Base-by-base conservation (phyloP, 495 filamentous ascomycete species). In the Penicillium coprophilum region DNA sequence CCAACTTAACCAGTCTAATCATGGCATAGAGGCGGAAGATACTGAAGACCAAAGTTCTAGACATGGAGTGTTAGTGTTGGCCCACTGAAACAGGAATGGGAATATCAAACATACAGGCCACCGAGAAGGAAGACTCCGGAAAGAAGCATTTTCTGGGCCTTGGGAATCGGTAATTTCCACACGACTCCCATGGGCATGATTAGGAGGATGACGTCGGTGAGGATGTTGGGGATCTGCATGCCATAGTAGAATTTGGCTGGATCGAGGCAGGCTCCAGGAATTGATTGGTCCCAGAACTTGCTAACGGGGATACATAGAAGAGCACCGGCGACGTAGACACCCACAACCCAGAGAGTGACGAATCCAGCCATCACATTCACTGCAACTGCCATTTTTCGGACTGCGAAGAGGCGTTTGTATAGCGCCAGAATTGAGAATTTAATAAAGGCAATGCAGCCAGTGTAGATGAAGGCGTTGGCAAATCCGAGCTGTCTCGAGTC, bases 161-260 rank as follows among this genome's bases (percentile, higher is more conserved):
- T 64, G 3, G 69, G 51, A 39, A 79, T 68, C 3, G 75, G 71
- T 11, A 79, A 59, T 6, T 60, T 62, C 62, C 70, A 70, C 6
- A 82, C 67, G 2, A 75, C 71, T 1, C 75, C 73, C 12, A 84
- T 62, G 0, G 83, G 82, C 36, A 84, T 72, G 0, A 77, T 28
- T 13, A 80, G 63, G 23, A 80, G 67, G 15, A 66, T 62, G 4
- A 70, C 49, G 51, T 78, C 77, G 3, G 70, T 62, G 17, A 76
- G 27, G 20, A 79, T 75, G 38, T 79, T 79, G 1, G 73, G 70
- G 9, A 76, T 62, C 24, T 72, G 65, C 21, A 64, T 64, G 13
- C 65, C 73, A 12, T 78, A 67, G 43, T 71, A 71, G 49, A 69
- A 73, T 11, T 32, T 44, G 21, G 59, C 52, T 11, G 55, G 47